Evolutionary conservation across 1,139 yeast genomes (phyloP), one percentile per base, ranked within the genome.

Genomic region (Pneumocystis oryctolagi): DNA sequence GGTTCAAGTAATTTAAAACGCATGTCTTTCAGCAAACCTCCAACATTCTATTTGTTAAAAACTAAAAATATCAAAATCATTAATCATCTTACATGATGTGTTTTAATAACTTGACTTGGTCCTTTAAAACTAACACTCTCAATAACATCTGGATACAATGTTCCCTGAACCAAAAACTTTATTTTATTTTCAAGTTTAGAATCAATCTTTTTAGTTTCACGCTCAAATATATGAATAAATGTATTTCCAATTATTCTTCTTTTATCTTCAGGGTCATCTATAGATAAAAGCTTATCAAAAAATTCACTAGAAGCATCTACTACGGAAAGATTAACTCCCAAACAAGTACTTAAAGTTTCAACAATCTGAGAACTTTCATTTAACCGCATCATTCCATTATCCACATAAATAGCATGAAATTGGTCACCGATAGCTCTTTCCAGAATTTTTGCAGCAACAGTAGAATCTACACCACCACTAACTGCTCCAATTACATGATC

Each of bases 401-500:
- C 98, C 67, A 92, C 99, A 73, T 89, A 82, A 71, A 92, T 89
- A 67, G 98, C 99, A 72, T 92, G 99, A 87, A 92, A 92, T 76
- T 98, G 84, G 73, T 88, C 94, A 73, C 99, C 99, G 75, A 92
- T 92, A 68, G 98, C 98, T 78, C 88, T 96, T 69, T 89, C 86
- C 95, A 92, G 87, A 74, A 92, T 82, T 80, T 92, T 92, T 69
- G 99, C 97, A 69, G 97, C 99, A 67, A 94, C 98, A 60, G 99
- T 92, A 64, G 98, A 92, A 77, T 92, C 99, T 68, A 94, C 98
- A 79, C 99, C 98, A 73, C 99, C 99, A 66, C 97, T 88, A 70
- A 92, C 98, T 64, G 99, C 99, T 78, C 99, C 99, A 73, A 92
- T 92, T 68, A 94, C 99, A 78, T 92, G 97, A 65, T 96, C 85